phyloP scores from a whole-genome alignment of 768 basidiomycete genomes.

The Psilocybe azurescens region DNA sequence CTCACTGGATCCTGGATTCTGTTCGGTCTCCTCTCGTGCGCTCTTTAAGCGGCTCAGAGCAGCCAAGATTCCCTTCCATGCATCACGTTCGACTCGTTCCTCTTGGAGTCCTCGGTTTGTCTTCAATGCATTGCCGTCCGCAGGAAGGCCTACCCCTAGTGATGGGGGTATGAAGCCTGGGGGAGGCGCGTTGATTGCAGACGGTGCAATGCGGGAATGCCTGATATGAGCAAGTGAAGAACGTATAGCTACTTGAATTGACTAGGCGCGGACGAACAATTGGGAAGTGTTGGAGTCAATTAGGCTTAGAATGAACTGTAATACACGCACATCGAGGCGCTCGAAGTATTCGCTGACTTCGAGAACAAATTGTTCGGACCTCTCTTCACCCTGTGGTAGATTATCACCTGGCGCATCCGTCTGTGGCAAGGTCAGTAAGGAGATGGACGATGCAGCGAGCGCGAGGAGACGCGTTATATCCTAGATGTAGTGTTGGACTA shows the following conservation, averaged over 20 bases:
- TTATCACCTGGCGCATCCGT: slow-evolving; percentile 71
- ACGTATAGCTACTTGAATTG: slow-evolving; percentile 78
- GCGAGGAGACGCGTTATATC: slow-evolving; percentile 79
- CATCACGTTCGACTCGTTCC: slow-evolving; percentile 74
- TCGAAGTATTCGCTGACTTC: slow-evolving; percentile 89
- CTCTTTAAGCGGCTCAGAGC: slow-evolving; percentile 70
- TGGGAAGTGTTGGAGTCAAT: neutral
- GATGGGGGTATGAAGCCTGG: slow-evolving; percentile 77
- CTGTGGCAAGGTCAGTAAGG: slow-evolving; percentile 82
- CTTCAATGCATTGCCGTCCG: slow-evolving; percentile 37
- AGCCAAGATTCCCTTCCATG: slow-evolving; percentile 77
- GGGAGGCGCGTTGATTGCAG: slow-evolving; percentile 84
- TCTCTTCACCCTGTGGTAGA: slow-evolving; percentile 81
- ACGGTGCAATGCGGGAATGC: slow-evolving; percentile 82
- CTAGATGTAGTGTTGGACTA: slow-evolving; percentile 40
- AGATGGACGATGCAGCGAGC: slow-evolving; percentile 79
- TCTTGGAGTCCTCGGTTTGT: slow-evolving; percentile 75
- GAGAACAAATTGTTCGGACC: slow-evolving; percentile 84
- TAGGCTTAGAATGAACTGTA: slow-evolving; percentile 1
- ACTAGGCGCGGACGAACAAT: slow-evolving; percentile 38
- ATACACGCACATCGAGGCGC: slow-evolving; percentile 68
- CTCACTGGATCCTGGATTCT: slow-evolving; percentile 2
- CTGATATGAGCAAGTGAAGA: slow-evolving; percentile 83
- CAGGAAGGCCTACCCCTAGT: slow-evolving; percentile 76
- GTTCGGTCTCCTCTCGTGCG: slow-evolving; percentile 31